phyloP scores from a whole-genome alignment of 2,329 filamentous ascomycete species.

The Penicillium sp. region DNA sequence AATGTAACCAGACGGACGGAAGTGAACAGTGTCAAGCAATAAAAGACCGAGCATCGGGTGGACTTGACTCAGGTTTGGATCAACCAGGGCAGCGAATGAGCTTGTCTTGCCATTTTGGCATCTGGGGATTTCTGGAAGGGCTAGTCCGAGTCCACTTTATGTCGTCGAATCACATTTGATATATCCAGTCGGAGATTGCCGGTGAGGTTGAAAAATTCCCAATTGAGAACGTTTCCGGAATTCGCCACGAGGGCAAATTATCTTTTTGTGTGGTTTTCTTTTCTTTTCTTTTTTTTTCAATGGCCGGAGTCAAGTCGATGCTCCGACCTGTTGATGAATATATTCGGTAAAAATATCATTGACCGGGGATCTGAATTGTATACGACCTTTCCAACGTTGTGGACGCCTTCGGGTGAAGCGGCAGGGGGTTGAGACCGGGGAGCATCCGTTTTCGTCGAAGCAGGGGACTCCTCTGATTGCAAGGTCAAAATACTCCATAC shows the following conservation, averaged over 20 bases:
- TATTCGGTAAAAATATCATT: constrained; percentile 2
- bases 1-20: constrained; percentile 32
- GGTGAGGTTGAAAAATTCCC: constrained; percentile 13
- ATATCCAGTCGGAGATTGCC: constrained; percentile 16
- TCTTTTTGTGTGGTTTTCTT: not conserved
- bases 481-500: not conserved
- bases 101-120: not conserved
- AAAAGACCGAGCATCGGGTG: not conserved
- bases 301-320: not conserved
- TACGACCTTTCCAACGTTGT: no score
- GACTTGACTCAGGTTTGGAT: not conserved
- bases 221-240: not conserved
- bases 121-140: constrained; percentile 17
- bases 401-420: not conserved
- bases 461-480: not conserved
- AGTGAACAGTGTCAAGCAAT: constrained; percentile 3
- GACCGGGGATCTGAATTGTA: not conserved
- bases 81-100: constrained; percentile 7
- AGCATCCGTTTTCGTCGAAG: not conserved
- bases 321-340: not conserved
- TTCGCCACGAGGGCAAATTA: constrained; percentile 3
- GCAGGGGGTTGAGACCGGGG: not conserved
- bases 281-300: no score
- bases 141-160: constrained; percentile 14
- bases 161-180: constrained; percentile 10